Evolutionary conservation across 2,329 filamentous ascomycete species (phyloP).

Genomic region (Fusarium sp.): DNA sequence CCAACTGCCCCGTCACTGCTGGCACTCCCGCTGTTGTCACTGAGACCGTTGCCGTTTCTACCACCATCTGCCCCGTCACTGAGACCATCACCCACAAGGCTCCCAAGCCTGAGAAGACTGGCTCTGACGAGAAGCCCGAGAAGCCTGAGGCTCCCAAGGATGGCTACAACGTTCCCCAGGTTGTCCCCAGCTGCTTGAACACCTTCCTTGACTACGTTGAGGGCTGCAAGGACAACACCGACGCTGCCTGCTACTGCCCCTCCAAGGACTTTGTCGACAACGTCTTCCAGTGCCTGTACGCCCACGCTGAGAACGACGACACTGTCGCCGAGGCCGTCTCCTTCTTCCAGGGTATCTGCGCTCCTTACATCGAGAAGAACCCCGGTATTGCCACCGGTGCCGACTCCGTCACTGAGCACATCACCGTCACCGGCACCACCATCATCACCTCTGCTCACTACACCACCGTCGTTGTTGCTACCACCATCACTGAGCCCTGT

Average conservation of each 20-base stretch:
- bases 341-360: constrained; percentile 94
- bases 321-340: constrained; percentile 77
- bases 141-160: constrained; percentile 50
- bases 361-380: constrained; percentile 77
- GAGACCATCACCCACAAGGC: constrained; percentile 37
- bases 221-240: constrained; percentile 85
- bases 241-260: constrained; percentile 88
- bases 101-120: constrained; percentile 36
- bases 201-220: constrained; percentile 80
- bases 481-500: constrained; percentile 62
- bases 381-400: constrained; percentile 86
- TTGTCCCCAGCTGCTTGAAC: constrained; percentile 90
- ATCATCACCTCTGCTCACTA: constrained; percentile 60
- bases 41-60: constrained; percentile 39
- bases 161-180: constrained; percentile 61
- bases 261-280: constrained; percentile 78
- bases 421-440: constrained; percentile 64
- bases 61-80: constrained; percentile 42
- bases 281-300: constrained; percentile 83
- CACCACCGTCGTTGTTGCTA: constrained; percentile 63
- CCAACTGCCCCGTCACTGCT: constrained; percentile 59
- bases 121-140: constrained; percentile 37
- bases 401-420: constrained; percentile 70
- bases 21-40: constrained; percentile 38
- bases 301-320: constrained; percentile 75